Conservation (phyloP, 1,139 yeast genomes). For the Yamadazyma sp. region DNA sequence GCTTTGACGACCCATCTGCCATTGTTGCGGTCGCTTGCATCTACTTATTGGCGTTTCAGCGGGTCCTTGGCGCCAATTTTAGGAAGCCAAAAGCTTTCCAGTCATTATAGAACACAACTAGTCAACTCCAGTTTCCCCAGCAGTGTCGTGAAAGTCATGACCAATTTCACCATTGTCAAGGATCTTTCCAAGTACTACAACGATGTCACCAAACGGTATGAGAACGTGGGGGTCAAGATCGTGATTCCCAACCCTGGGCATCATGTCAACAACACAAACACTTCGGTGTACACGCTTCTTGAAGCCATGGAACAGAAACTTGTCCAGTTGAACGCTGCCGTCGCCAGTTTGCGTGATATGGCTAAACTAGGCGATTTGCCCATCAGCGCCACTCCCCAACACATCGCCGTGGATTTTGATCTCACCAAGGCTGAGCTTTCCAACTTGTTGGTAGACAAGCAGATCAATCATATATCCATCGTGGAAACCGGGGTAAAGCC, state of each 20-base stretch:
- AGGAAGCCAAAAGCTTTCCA: slow-evolving; percentile 7
- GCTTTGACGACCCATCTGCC: neutral
- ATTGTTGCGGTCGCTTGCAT: too few species aligned
- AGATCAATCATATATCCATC: slow-evolving; percentile 8
- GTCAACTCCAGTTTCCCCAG: slow-evolving; percentile 2
- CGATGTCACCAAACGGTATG: slow-evolving; percentile 8
- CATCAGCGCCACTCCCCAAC: neutral
- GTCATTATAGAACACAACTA: slow-evolving; percentile 6
- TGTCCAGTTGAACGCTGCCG: slow-evolving; percentile 1
- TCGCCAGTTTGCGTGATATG: slow-evolving; percentile 5
- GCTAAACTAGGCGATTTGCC: slow-evolving; percentile 14
- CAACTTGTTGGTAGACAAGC: slow-evolving; percentile 10
- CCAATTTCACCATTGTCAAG: slow-evolving; percentile 9
- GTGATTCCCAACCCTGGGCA: slow-evolving; percentile 6
- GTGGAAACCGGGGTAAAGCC: slow-evolving; percentile 2
- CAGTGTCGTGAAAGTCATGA: slow-evolving; percentile 3
- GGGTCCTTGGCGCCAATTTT: neutral
- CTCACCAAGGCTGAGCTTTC: slow-evolving; percentile 9
- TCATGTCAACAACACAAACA: neutral
- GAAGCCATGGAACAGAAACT: slow-evolving; percentile 7
- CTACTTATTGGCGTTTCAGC: neutral
- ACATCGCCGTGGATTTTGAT: slow-evolving; percentile 9
- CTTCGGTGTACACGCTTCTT: slow-evolving; percentile 4
- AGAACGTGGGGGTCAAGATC: slow-evolving; percentile 11
- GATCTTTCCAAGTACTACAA: slow-evolving; percentile 13